Conservation (phyloP, 441 rosid genomes). For the Bruguiera hainesii region DNA sequence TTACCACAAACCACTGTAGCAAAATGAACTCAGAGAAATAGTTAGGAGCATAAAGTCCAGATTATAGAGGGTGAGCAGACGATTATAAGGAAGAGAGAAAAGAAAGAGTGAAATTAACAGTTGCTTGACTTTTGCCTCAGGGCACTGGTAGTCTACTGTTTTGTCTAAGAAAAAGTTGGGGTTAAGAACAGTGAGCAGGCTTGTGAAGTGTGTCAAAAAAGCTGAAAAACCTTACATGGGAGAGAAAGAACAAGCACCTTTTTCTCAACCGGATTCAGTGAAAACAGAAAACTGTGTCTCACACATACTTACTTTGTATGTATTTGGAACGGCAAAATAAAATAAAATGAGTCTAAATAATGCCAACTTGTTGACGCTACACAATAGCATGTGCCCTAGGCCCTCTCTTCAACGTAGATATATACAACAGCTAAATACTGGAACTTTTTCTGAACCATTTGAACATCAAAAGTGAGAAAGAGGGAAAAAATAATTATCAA, state of each 20-base stretch:
- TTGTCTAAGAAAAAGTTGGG: slow-evolving; percentile 18
- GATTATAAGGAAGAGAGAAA: slow-evolving; percentile 22
- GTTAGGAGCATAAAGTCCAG: too few relatives aligned
- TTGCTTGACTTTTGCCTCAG: slow-evolving; percentile 21
- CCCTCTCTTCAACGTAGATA: too few relatives aligned
- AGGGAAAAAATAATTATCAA: too few relatives aligned
- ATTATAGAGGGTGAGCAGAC: slow-evolving; percentile 6
- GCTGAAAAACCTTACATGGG: slow-evolving; percentile 28
- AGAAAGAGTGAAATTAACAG: slow-evolving; percentile 1
- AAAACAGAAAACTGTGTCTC: slow-evolving; percentile 14
- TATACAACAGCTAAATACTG: too few relatives aligned
- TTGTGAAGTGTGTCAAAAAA: slow-evolving; percentile 16
- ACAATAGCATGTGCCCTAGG: too few relatives aligned
- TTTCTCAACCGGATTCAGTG: slow-evolving; percentile 31
- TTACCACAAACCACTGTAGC: background rate
- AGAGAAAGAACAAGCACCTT: slow-evolving; percentile 6
- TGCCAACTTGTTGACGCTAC: too few relatives aligned
- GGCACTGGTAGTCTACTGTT: slow-evolving; percentile 15
- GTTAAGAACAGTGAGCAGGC: slow-evolving; percentile 19
- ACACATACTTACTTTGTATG: background rate
- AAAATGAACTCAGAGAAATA: too few relatives aligned
- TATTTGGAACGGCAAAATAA: too few relatives aligned
- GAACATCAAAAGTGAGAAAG: too few relatives aligned
- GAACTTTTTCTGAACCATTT: too few relatives aligned
- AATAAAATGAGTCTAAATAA: too few relatives aligned